Conservation (phyloP, 306 rosid genomes). For the Sicyos baderoa region DNA sequence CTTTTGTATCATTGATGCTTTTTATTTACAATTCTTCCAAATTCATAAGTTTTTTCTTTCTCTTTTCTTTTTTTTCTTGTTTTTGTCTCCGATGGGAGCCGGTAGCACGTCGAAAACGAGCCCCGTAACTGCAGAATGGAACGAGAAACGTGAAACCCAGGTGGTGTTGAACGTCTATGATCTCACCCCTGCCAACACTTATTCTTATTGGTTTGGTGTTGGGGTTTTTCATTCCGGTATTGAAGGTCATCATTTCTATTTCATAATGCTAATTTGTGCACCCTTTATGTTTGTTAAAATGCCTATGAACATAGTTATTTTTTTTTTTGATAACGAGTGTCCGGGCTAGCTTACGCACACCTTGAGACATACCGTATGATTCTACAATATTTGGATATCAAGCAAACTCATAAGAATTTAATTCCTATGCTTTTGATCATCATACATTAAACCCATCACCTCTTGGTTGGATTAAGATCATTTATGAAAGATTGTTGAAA, state of each 20-base stretch:
- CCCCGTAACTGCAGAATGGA: constrained; percentile 27
- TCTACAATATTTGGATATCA: too few species aligned
- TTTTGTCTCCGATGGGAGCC: constrained; percentile 64
- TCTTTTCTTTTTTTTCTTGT: not conserved
- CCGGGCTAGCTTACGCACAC: too few species aligned
- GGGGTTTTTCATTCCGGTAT: constrained; percentile 94
- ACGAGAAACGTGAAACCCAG: constrained; percentile 17
- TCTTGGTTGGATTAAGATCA: too few species aligned
- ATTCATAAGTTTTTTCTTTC: not conserved
- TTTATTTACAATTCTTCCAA: constrained; percentile 15
- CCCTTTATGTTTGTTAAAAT: not conserved
- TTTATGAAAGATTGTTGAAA: not conserved
- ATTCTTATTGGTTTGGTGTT: constrained; percentile 68
- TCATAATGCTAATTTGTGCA: not conserved
- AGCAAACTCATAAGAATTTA: too few species aligned
- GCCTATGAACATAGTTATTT: not conserved
- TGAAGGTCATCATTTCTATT: constrained; percentile 50
- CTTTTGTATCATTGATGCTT: not conserved
- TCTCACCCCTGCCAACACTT: constrained; percentile 79
- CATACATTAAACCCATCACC: too few species aligned
- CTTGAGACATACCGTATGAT: too few species aligned
- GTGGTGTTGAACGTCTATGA: constrained; percentile 87
- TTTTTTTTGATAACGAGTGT: too few species aligned
- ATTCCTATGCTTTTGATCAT: too few species aligned
- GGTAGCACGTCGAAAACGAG: constrained; percentile 36